Conservation (phyloP, 2,329 filamentous ascomycete genomes). For the Uncinocarpus reesii region DNA sequence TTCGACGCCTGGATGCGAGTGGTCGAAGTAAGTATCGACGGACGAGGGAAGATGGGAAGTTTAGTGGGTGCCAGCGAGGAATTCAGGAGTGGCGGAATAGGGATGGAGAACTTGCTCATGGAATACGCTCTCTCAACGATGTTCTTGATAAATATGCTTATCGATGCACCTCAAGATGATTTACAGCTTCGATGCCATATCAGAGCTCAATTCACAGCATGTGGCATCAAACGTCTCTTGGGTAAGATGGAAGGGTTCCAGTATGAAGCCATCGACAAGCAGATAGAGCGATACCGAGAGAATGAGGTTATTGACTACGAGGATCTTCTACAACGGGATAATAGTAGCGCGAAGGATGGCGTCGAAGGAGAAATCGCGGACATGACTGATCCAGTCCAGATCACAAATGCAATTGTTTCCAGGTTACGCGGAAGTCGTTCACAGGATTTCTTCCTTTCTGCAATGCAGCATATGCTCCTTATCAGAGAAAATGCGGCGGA, state of each 20-base stretch:
- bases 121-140: constrained; percentile 94
- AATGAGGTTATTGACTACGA: constrained; percentile 98
- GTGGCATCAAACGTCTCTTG: constrained; percentile 86
- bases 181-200: constrained; percentile 88
- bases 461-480: constrained; percentile 86
- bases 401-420: constrained; percentile 83
- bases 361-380: constrained; percentile 81
- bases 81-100: constrained; percentile 87
- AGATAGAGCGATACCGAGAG: constrained; percentile 82
- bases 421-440: constrained; percentile 74
- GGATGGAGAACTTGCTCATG: constrained; percentile 98
- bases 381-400: constrained; percentile 82
- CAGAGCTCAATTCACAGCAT: constrained; percentile 88
- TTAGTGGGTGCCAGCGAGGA: constrained; percentile 94
- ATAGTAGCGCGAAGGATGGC: constrained; percentile 79
- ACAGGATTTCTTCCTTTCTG: constrained; percentile 91
- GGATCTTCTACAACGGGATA: constrained; percentile 85
- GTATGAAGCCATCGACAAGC: constrained; percentile 97
- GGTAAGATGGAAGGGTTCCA: constrained; percentile 97
- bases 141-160: constrained; percentile 91
- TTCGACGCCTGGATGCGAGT: constrained; percentile 99
- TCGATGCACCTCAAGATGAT: constrained; percentile 82
- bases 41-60: constrained; percentile 96
- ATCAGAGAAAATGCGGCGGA: constrained; percentile 87
- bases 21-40: constrained; percentile 92